Conservation (phyloP, 1,284 basidiomycete genomes). For the Fomitopsis schrenkii region DNA sequence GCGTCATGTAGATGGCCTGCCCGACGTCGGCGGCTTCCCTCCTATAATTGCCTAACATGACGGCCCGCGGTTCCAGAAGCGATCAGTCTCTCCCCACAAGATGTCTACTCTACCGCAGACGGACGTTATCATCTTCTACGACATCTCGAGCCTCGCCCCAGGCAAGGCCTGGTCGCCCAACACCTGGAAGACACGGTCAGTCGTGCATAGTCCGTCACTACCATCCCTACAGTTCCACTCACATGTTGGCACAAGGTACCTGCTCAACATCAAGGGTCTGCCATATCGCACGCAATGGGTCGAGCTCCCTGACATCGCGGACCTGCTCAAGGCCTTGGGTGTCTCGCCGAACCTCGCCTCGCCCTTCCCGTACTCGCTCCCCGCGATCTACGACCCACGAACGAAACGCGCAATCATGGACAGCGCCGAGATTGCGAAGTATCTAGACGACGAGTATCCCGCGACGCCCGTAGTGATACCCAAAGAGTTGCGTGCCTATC, state of each 20-base stretch:
- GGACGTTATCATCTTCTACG: constrained; percentile 16
- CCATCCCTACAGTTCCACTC: background rate
- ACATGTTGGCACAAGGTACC: constrained; percentile 13
- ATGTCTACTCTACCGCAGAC: constrained; percentile 31
- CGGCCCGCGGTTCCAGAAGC: too few species aligned
- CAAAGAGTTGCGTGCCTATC: constrained; percentile 19
- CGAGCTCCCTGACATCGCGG: constrained; percentile 27
- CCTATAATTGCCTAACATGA: too few species aligned
- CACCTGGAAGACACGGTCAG: constrained; percentile 21
- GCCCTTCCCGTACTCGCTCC: constrained; percentile 16
- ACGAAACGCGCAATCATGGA: constrained; percentile 23
- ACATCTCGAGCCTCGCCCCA: constrained; percentile 30
- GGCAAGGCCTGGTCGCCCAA: constrained; percentile 36
- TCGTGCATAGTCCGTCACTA: constrained; percentile 11
- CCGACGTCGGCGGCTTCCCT: too few species aligned
- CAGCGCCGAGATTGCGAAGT: constrained; percentile 25
- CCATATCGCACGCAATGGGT: constrained; percentile 27
- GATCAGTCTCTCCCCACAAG: constrained; percentile 31
- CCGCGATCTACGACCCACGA: constrained; percentile 24
- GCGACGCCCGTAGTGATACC: constrained; percentile 16
- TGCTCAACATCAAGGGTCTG: constrained; percentile 24
- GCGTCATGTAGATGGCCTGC: too few species aligned
- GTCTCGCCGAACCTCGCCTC: too few species aligned
- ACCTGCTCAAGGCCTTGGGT: background rate
- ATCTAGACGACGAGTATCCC: constrained; percentile 28